Conservation (phyloP, 2,329 filamentous ascomycete genomes). For the Pseudopithomyces maydicus region DNA sequence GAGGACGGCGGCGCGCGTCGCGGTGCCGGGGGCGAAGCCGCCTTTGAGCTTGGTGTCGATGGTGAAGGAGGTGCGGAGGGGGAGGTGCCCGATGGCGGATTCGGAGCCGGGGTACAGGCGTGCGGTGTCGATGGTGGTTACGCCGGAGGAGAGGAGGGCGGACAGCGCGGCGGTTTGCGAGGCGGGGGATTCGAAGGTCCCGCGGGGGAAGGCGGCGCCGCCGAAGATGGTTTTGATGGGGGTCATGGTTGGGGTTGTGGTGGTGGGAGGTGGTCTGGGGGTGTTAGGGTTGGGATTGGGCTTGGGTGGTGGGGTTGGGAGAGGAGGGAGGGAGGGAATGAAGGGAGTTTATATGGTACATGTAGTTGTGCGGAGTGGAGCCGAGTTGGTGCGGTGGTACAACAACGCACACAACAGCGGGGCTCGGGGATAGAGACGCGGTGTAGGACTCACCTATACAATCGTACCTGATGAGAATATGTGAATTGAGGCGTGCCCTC, state of each 20-base stretch:
- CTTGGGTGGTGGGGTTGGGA: not conserved
- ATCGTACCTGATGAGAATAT: too few species aligned
- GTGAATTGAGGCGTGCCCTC: too few species aligned
- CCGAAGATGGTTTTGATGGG: constrained; percentile 46
- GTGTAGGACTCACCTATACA: too few species aligned
- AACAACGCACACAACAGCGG: too few species aligned
- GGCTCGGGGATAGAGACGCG: too few species aligned
- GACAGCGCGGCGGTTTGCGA: constrained; percentile 32
- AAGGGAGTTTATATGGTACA: too few species aligned
- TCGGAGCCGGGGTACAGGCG: constrained; percentile 51
- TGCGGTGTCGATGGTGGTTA: constrained; percentile 49
- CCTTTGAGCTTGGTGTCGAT: constrained; percentile 55
- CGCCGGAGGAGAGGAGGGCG: constrained; percentile 36
- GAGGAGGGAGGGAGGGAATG: not conserved
- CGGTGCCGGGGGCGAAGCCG: constrained; percentile 43
- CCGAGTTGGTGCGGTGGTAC: too few species aligned
- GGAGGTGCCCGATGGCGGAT: constrained; percentile 46
- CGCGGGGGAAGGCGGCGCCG: constrained; percentile 27
- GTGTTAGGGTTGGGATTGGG: not conserved
- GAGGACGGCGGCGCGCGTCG: constrained; percentile 44
- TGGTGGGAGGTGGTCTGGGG: not conserved
- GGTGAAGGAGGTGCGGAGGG: constrained; percentile 48
- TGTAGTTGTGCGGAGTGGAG: too few species aligned
- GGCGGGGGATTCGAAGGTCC: constrained; percentile 20
- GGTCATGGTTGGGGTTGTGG: constrained; percentile 9